These are phyloP conservation scores for Santalum album DNA, from an alignment of 164 flowering plant genomes.

Conservation along the genomic window DNA sequence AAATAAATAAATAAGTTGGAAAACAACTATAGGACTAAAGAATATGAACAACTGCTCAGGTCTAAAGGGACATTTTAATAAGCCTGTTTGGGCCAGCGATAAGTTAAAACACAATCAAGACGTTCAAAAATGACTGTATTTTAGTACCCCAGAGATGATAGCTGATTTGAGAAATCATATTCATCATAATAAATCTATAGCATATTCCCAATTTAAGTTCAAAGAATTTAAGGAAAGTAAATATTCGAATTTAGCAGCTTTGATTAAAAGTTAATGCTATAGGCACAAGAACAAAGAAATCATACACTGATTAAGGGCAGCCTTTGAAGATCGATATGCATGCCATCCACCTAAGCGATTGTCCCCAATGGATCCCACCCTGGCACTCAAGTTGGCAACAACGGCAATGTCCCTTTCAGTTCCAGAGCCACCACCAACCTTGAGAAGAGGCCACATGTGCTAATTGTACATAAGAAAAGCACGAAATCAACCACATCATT, in stretches of 20 bases:
- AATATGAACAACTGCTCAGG: too few relatives aligned
- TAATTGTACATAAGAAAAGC: constrained; percentile 17
- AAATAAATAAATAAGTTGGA: not conserved
- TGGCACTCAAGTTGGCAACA: constrained; percentile 88
- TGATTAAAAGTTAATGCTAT: not conserved
- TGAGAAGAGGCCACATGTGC: constrained; percentile 98
- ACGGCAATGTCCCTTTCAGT: constrained; percentile 59
- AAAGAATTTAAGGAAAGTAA: not conserved
- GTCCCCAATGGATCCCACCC: constrained; percentile 92
- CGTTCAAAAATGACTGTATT: too few relatives aligned
- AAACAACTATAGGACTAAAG: too few relatives aligned
- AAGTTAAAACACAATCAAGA: too few relatives aligned
- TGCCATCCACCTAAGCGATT: constrained; percentile 94
- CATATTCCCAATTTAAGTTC: too few relatives aligned
- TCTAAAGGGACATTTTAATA: too few relatives aligned
- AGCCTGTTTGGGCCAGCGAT: not conserved
- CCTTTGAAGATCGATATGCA: constrained; percentile 88
- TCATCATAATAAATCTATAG: too few relatives aligned
- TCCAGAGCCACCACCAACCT: constrained; percentile 62
- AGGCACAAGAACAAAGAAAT: not conserved
- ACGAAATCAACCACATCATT: not conserved
- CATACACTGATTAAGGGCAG: constrained; percentile 90
- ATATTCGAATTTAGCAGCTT: not conserved
- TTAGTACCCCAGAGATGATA: too few relatives aligned
- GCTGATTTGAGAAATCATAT: too few relatives aligned